Evolutionary conservation across 139 green algal species (phyloP).

Genomic region (Pseudopediastrum boryanum): DNA sequence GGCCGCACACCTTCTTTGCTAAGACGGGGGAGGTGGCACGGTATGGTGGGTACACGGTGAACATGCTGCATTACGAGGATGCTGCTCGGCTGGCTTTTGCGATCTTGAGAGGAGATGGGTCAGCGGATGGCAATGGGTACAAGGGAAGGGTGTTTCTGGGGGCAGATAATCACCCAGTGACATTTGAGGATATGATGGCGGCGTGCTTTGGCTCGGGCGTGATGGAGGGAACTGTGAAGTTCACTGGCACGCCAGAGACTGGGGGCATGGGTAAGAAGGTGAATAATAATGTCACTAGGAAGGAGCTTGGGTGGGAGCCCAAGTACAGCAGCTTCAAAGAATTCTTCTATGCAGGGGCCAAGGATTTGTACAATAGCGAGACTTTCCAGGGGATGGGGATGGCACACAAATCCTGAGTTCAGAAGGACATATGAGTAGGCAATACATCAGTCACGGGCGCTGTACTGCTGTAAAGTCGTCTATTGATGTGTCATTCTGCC

Average conservation of each 20-base stretch:
- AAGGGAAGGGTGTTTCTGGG: constrained; percentile 72
- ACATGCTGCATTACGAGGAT: constrained; percentile 99
- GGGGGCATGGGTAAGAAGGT: constrained; percentile 72
- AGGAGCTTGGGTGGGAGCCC: constrained; percentile 76
- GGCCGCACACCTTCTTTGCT: constrained; percentile 94
- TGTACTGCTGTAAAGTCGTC: too few species aligned
- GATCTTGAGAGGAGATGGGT: constrained; percentile 33
- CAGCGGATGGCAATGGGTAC: not conserved
- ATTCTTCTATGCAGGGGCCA: constrained; percentile 54
- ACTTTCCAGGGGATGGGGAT: too few species aligned
- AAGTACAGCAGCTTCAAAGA: constrained; percentile 65
- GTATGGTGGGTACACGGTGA: constrained; percentile 81
- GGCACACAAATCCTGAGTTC: too few species aligned
- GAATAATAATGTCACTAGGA: constrained; percentile 64
- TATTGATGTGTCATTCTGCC: too few species aligned
- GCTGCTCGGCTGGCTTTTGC: constrained; percentile 74
- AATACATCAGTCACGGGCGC: too few species aligned
- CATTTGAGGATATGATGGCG: constrained; percentile 66
- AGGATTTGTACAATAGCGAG: constrained; percentile 67
- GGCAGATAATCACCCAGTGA: constrained; percentile 75
- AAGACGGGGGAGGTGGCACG: constrained; percentile 61
- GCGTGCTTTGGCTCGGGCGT: constrained; percentile 37
- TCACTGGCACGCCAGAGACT: constrained; percentile 32
- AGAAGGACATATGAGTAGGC: too few species aligned
- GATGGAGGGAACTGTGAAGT: constrained; percentile 42